phyloP scores from a whole-genome alignment of 2,329 filamentous ascomycete species.

The Exserohilum rostratum region DNA sequence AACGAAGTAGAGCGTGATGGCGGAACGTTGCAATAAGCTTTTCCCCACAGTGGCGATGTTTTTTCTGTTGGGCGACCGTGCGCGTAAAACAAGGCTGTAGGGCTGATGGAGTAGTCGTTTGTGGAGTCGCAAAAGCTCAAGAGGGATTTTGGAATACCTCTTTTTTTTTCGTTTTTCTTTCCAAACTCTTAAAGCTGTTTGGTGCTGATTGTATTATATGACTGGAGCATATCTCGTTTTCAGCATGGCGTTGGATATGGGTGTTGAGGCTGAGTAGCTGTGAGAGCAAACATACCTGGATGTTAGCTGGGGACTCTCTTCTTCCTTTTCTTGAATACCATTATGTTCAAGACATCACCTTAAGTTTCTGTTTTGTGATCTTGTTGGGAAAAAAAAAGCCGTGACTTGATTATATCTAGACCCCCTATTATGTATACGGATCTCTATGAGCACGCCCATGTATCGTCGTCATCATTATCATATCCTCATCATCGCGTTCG shows the following conservation, averaged over 20 bases:
- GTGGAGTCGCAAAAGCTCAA: not conserved
- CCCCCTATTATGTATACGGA: not conserved
- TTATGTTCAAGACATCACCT: not conserved
- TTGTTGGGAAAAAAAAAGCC: not conserved
- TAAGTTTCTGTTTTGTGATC: too few relatives aligned
- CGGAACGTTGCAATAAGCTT: constrained; percentile 18
- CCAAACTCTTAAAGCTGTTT: too few relatives aligned
- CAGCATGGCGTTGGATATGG: not conserved
- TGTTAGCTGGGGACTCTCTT: not conserved
- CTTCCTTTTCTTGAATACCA: not conserved
- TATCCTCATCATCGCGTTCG: not conserved
- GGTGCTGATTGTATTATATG: not conserved
- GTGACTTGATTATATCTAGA: not conserved
- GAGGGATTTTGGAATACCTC: not conserved
- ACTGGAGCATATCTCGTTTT: not conserved
- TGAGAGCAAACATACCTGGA: not conserved
- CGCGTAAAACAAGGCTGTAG: not conserved
- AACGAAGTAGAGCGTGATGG: constrained; percentile 13
- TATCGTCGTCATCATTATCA: not conserved
- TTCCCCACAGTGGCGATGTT: constrained; percentile 1
- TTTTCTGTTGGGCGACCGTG: not conserved
- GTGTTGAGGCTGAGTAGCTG: not conserved
- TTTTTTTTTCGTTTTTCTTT: not conserved
- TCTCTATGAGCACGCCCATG: not conserved
- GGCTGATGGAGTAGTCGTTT: not conserved